Conservation (phyloP, 768 basidiomycete species). For the Tephrocybe sp. region DNA sequence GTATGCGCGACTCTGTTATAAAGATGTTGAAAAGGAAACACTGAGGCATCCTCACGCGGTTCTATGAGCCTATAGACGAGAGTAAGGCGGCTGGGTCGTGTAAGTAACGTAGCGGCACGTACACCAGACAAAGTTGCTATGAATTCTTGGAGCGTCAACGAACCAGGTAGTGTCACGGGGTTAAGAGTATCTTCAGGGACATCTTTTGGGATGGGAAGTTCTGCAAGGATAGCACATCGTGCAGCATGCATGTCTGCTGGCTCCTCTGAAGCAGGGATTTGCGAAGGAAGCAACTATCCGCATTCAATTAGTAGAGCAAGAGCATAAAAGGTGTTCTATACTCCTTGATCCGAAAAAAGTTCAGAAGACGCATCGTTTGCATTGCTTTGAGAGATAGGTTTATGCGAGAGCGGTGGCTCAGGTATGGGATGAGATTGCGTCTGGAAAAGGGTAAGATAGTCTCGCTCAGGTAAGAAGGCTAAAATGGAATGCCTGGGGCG, state of each 20-base stretch:
- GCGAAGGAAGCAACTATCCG: not conserved
- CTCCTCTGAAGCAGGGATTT: slow-evolving; percentile 26
- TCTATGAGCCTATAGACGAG: slow-evolving; percentile 43
- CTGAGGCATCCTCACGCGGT: slow-evolving; percentile 41
- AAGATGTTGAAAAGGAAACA: not conserved
- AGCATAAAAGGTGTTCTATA: slow-evolving; percentile 1
- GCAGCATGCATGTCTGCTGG: slow-evolving; percentile 46
- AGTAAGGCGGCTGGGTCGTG: not conserved
- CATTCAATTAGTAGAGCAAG: not conserved
- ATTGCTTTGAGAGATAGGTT: not conserved
- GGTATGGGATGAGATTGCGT: slow-evolving; percentile 6
- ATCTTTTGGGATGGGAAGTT: slow-evolving; percentile 60
- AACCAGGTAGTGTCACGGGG: slow-evolving; percentile 64
- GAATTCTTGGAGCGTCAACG: slow-evolving; percentile 69
- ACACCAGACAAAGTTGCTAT: slow-evolving; percentile 57
- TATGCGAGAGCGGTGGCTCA: slow-evolving; percentile 2
- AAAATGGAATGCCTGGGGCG: slow-evolving; percentile 26
- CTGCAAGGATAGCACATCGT: slow-evolving; percentile 53
- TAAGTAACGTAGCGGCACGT: slow-evolving; percentile 11
- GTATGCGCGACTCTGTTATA: too few relatives aligned
- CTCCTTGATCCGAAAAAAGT: slow-evolving; percentile 10
- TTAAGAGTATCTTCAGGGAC: slow-evolving; percentile 65
- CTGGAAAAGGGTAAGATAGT: slow-evolving; percentile 4
- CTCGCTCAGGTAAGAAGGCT: not conserved
- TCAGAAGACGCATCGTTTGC: not conserved